These are phyloP conservation scores for Thelephora terrestris DNA, from an alignment of 1,284 basidiomycete species.

Conservation along the genomic window DNA sequence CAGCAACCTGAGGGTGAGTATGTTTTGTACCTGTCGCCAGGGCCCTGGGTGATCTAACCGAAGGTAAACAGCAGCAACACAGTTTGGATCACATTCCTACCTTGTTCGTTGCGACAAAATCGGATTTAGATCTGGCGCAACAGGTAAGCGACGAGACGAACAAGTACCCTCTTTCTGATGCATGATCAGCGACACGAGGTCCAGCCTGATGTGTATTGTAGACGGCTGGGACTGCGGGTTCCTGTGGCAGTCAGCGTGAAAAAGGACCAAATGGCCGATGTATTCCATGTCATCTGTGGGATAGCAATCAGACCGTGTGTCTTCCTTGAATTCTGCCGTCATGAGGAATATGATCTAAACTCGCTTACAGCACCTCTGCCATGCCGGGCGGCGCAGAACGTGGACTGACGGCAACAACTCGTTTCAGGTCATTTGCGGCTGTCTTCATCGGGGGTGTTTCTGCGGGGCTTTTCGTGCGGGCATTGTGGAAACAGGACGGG, in stretches of 20 bases:
- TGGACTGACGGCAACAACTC: slow-evolving; percentile 54
- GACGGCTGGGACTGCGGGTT: slow-evolving; percentile 74
- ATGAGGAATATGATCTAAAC: slow-evolving; percentile 4
- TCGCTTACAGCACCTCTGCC: slow-evolving; percentile 40
- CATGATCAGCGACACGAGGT: slow-evolving; percentile 81
- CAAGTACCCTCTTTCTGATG: neutral
- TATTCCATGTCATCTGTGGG: slow-evolving; percentile 77
- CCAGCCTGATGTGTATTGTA: slow-evolving; percentile 94
- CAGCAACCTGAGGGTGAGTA: slow-evolving; percentile 81
- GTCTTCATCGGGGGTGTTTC: slow-evolving; percentile 61
- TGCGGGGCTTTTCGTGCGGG: slow-evolving; percentile 62
- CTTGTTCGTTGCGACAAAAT: slow-evolving; percentile 97
- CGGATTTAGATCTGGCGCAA: slow-evolving; percentile 91
- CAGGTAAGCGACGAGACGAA: slow-evolving; percentile 45
- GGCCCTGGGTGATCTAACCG: slow-evolving; percentile 3
- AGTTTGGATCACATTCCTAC: slow-evolving; percentile 89
- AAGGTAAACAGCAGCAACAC: slow-evolving; percentile 77
- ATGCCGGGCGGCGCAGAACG: slow-evolving; percentile 75
- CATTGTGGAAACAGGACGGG: slow-evolving; percentile 49
- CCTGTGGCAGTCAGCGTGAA: slow-evolving; percentile 89
- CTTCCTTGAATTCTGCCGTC: slow-evolving; percentile 11
- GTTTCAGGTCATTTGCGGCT: slow-evolving; percentile 58
- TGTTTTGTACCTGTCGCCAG: slow-evolving; percentile 6
- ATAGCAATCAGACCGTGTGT: slow-evolving; percentile 82
- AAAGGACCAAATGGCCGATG: slow-evolving; percentile 78